These are phyloP conservation scores for Babesia caballi DNA, from an alignment of 169 alveolate species.

Conservation along the genomic window DNA sequence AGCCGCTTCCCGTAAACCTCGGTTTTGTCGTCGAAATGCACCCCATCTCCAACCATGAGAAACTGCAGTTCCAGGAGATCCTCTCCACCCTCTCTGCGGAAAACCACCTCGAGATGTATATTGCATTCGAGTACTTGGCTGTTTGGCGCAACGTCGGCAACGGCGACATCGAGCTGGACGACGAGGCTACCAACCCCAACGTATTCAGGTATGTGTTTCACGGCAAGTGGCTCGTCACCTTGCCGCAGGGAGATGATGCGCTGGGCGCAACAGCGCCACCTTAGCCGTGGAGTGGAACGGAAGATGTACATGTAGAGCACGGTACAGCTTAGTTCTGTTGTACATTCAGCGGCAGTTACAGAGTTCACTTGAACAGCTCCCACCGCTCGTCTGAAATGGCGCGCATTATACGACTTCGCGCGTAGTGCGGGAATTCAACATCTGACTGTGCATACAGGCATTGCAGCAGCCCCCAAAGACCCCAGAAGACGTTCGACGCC, in stretches of 20 bases:
- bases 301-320: not conserved
- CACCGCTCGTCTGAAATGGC: slow-evolving; percentile 24
- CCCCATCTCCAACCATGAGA: slow-evolving; percentile 47
- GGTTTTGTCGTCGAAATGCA: not conserved
- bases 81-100: slow-evolving; percentile 34
- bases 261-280: slow-evolving; percentile 28
- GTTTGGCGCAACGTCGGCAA: slow-evolving; percentile 76
- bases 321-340: too few species aligned
- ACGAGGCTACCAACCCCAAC: slow-evolving; percentile 71
- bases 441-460: slow-evolving; percentile 64
- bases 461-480: slow-evolving; percentile 74
- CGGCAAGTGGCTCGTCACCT: not conserved
- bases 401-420: slow-evolving; percentile 38
- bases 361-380: slow-evolving; percentile 1
- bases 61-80: slow-evolving; percentile 43
- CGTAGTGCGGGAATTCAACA: slow-evolving; percentile 67
- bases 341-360: not conserved
- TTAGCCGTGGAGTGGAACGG: not conserved
- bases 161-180: slow-evolving; percentile 79
- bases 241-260: slow-evolving; percentile 45
- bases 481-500: slow-evolving; percentile 72
- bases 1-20: slow-evolving; percentile 1
- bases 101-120: slow-evolving; percentile 63
- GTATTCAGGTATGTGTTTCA: slow-evolving; percentile 66
- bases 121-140: slow-evolving; percentile 73